phyloP scores from a whole-genome alignment of 1,284 basidiomycete genomes.

The Ustilago hordei region DNA sequence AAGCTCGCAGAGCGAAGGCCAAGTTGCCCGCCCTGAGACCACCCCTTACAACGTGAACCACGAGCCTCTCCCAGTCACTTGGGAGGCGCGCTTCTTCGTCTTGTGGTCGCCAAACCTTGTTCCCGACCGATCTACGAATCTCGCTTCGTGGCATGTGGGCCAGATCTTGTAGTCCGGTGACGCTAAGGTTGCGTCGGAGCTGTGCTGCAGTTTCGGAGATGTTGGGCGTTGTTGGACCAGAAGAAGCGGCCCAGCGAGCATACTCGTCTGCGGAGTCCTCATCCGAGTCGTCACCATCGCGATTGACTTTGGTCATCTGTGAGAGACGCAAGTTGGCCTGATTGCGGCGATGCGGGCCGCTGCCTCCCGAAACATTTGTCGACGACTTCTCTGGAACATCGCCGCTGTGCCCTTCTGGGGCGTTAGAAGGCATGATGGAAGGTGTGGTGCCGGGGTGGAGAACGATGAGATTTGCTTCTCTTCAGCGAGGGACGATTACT shows the following conservation, averaged over 20 bases:
- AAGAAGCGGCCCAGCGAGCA: conserved; percentile 33
- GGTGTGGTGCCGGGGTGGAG: background rate
- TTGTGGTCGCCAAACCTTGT: conserved; percentile 67
- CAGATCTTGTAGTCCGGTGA: conserved; percentile 62
- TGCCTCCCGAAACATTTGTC: conserved; percentile 1
- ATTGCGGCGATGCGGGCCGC: conserved; percentile 22
- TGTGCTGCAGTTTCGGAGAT: conserved; percentile 63
- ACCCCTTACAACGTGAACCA: conserved; percentile 62
- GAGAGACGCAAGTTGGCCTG: conserved; percentile 30
- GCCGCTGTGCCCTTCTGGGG: background rate
- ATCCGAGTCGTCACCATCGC: conserved; percentile 30
- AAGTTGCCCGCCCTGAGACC: conserved; percentile 62
- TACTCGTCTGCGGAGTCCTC: conserved; percentile 52
- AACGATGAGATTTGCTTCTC: background rate
- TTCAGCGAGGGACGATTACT: background rate
- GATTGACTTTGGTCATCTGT: conserved; percentile 46
- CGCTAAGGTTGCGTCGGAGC: conserved; percentile 62
- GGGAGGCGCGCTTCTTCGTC: conserved; percentile 64
- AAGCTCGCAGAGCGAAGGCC: conserved; percentile 61
- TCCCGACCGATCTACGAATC: conserved; percentile 59
- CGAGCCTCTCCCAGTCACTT: conserved; percentile 65
- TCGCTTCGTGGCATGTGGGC: conserved; percentile 57
- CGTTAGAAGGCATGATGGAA: conserved; percentile 12
- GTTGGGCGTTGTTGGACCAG: conserved; percentile 63
- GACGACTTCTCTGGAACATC: conserved; percentile 17